phyloP scores from a whole-genome alignment of 2,329 filamentous ascomycete species.

The Colletotrichum cuscutae region DNA sequence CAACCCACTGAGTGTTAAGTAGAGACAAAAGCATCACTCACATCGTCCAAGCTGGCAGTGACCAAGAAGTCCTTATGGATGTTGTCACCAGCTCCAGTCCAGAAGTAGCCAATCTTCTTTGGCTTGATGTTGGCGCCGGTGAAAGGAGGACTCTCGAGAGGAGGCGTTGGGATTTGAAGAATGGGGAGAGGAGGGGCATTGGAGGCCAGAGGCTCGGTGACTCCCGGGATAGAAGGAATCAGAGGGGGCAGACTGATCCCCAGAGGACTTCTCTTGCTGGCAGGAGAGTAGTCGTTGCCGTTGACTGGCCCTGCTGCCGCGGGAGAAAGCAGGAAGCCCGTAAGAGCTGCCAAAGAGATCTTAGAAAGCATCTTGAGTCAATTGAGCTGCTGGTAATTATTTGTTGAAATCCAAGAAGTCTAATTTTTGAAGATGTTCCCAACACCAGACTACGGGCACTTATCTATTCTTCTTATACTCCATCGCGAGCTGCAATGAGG shows the following conservation, averaged over 20 bases:
- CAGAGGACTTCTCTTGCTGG: conserved; percentile 41
- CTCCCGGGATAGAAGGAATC: conserved; percentile 67
- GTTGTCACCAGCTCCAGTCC: conserved; percentile 70
- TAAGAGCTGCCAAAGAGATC: neutral
- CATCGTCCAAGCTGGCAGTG: conserved; percentile 68
- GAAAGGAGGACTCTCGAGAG: conserved; percentile 64
- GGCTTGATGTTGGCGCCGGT: conserved; percentile 65
- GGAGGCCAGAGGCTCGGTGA: conserved; percentile 64
- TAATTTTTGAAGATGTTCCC: neutral
- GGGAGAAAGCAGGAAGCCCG: neutral
- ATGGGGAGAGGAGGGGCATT: conserved; percentile 66
- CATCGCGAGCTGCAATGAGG: neutral
- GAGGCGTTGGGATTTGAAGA: conserved; percentile 68
- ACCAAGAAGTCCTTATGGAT: conserved; percentile 68
- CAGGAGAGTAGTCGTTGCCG: conserved; percentile 4
- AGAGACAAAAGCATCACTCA: conserved; percentile 40
- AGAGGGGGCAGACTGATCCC: conserved; percentile 60
- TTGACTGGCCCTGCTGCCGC: conserved; percentile 2
- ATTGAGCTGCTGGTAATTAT: neutral
- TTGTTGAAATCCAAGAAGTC: neutral
- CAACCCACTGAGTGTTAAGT: too few species aligned
- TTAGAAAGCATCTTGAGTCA: neutral
- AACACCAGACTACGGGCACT: neutral
- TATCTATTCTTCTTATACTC: neutral
- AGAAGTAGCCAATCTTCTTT: conserved; percentile 75